Base-by-base conservation (phyloP, 495 filamentous ascomycete species). In the Amniculicola lignicola region DNA sequence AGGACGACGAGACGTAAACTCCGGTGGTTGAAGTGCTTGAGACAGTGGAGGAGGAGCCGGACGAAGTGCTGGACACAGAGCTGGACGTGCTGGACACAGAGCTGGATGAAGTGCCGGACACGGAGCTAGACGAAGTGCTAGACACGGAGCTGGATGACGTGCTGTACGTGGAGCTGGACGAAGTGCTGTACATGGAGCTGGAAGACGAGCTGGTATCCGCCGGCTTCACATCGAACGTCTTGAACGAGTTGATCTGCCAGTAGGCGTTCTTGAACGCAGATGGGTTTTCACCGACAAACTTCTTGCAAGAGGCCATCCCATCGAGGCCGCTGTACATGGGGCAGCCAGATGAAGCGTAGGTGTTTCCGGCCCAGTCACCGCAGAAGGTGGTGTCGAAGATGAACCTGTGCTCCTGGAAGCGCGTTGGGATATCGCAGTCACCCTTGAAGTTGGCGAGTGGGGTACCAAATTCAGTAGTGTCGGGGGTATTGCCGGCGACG, bases 321-420 rank as follows among this genome's bases (percentile, higher is more conserved):
- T 56, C 21, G 5, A 38, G 12, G 18, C 37, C 42, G 4, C 54
- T 19, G 22, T 50, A 45, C 43, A 25, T 35, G 6, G 62, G 62
- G 47, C 66, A 69, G 15, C 49, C 50, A 44, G 57, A 49, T 23
- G 38, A 15, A 4, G 23, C 24, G 16, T 56, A 66, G 11, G 81
- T 79, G 40, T 78, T 74, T 4, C 51, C 91, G 15, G 90, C 90
- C 88, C 88, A 96, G 57, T 89, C 83, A 31, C 92, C 92, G 69
- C 92, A 96, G 72, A 96, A 90, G 0, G 84, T 86, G 0, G 82
- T 87, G 70, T 97, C 81, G 66, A 95, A 83, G 50, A 94, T 76
- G 44, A 95, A 85, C 11, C 80, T 77, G 69, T 93, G 84, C 38
- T 84, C 65, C 55, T 73, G 75, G 75, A 96, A 95, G 44, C 82